Evolutionary conservation across 345 rosid genomes (phyloP).

Genomic region (Eucalyptus microcorys): DNA sequence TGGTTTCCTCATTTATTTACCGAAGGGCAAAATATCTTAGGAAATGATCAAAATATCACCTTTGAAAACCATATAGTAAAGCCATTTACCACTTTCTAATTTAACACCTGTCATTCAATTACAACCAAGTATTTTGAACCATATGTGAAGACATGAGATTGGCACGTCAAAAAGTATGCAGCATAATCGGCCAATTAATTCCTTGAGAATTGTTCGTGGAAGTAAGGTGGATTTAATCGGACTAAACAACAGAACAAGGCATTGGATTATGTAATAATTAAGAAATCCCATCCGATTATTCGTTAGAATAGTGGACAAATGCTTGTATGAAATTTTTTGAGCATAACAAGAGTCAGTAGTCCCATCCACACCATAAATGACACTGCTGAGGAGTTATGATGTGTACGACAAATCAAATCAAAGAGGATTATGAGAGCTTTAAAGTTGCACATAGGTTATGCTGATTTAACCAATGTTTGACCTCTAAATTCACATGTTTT

Average conservation of each 20-base stretch:
- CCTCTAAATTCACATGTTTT: no score
- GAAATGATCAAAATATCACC: background rate
- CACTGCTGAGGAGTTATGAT: no score
- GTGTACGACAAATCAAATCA: no score
- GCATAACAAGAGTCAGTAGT: background rate
- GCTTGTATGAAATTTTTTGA: background rate
- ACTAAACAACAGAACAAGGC: background rate
- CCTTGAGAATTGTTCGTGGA: background rate
- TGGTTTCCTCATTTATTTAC: no score
- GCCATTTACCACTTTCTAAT: background rate
- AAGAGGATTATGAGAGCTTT: no score
- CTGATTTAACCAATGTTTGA: no score
- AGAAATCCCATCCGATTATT: background rate
- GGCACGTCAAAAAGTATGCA: background rate
- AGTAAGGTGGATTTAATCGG: background rate
- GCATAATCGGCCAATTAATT: background rate
- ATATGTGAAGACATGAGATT: background rate
- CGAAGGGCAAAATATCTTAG: background rate
- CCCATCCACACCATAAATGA: background rate
- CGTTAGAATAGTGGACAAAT: background rate
- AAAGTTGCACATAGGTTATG: no score
- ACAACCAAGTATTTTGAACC: background rate
- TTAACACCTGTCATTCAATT: background rate
- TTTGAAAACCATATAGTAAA: background rate
- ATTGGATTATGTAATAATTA: background rate